Conservation (phyloP, 257 asterid genomes). For the Solanum ossicruentum region DNA sequence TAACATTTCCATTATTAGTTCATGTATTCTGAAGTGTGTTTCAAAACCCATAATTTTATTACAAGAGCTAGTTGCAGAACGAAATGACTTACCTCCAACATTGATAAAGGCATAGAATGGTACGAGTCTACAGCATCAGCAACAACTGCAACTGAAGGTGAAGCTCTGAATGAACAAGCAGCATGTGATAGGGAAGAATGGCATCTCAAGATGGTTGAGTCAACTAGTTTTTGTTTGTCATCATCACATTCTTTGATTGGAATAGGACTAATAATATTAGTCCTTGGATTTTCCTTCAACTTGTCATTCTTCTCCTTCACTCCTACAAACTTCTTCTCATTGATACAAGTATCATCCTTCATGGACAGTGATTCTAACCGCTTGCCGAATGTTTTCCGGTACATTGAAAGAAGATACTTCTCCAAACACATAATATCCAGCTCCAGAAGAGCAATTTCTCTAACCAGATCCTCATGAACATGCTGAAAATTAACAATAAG, state of each 20-base stretch:
- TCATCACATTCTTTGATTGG: constrained; percentile 14
- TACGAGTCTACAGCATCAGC: constrained; percentile 45
- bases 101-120: constrained; percentile 74
- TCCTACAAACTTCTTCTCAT: constrained; percentile 1
- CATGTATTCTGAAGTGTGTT: neutral
- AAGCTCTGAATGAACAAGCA: constrained; percentile 39
- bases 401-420: constrained; percentile 69
- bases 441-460: constrained; percentile 63
- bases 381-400: constrained; percentile 35
- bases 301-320: constrained; percentile 7
- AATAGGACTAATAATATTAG: neutral
- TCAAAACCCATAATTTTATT: no score
- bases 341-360: constrained; percentile 12
- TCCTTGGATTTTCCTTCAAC: constrained; percentile 9
- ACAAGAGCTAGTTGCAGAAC: neutral
- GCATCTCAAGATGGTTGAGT: constrained; percentile 47
- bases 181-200: constrained; percentile 82
- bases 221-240: constrained; percentile 31
- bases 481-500: constrained; percentile 26
- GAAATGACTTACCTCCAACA: constrained; percentile 60
- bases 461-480: constrained; percentile 51
- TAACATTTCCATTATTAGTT: neutral
- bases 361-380: constrained; percentile 16
- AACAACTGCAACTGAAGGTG: constrained; percentile 29
- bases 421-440: constrained; percentile 55